Base-by-base conservation (phyloP, 2,329 filamentous ascomycete genomes). In the Aspergillus uvarum region DNA sequence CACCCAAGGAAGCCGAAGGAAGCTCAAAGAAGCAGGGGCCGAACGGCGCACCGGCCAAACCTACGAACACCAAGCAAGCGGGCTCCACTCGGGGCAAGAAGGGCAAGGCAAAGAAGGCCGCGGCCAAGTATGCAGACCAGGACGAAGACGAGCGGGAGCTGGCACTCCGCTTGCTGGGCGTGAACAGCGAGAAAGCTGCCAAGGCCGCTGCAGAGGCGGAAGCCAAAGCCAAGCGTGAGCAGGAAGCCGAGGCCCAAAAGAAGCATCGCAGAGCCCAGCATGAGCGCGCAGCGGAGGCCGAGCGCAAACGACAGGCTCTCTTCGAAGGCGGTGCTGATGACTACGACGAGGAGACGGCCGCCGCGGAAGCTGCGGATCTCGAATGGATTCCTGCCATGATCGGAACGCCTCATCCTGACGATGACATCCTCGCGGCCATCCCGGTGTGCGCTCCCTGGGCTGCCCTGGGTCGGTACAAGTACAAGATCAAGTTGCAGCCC, bases 401-500 rank as follows among this genome's bases (percentile, higher is more conserved):
- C 1, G 92, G 92, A 16, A 88, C 84, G 1, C 91, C 93, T 0
- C 79, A 91, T 1, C 83, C 87, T 0, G 92, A 92, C 12, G 95
- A 99, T 72, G 91, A 96, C 72, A 88, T 81, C 14, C 66, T 81
- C 7, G 82, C 84, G 49, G 85, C 84, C 0, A 82, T 88, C 52
- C 84, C 86, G 1, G 79, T 88, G 6, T 87, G 85, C 57, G 86
- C 86, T 10, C 86, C 86, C 1, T 88, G 86, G 86, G 78, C 80
- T n/a, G 82, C 86, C 0, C 74, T 88, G 57, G 77, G 77, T 2
- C 85, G 85, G 58, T 90, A 89, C 77, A 97, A 97, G 77, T 98
- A 97, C 81, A 96, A 96, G 76, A 91, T 88, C 56, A 99, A 99
- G 80, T 76, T 99, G 68, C 95, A 98, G 77, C 95, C 95, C 0